Base-by-base conservation (phyloP, 805 yeast species). In the Myxozyma melibiosi region DNA sequence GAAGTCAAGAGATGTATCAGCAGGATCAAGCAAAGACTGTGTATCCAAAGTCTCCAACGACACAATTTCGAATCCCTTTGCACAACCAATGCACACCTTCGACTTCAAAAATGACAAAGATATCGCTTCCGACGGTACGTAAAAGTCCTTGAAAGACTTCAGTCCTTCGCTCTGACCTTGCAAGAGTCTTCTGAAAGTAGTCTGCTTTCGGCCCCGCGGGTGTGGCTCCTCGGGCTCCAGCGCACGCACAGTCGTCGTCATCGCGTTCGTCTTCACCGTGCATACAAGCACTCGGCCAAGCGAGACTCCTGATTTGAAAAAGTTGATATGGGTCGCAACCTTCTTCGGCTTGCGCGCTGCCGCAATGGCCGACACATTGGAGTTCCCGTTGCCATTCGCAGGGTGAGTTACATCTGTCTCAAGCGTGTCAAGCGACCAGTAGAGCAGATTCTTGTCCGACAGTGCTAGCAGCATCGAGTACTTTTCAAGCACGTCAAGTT, bases 1-100 rank as follows among this genome's bases (percentile, higher is more conserved):
- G 76, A 94, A 94, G 68, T 94, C 99, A 52, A 94, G 78, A 18
- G 97, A 90, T 0, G 98, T 95, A 69, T 94, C 99, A 0, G 98
- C 99, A n/a, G 96, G 97, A 74, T 94, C 98, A 66, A 94, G 77
- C 50, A 94, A 80, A 8, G 94, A 84, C 73, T 94, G 97, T 72
- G 88, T 90, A 58, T 84, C 88, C 57, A 88, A 86, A 51, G 86
- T 88, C 58, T 86, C 88, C 41, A 91, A 77, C 16, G 95, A 86
- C 35, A 94, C 90, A 67, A 94, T 90, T 74, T 94, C 98, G 76
- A 94, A 94, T 0, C 99, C 99, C 70, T 86, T 89, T 28, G 96
- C 85, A 68, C 99, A 94, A 25, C 99, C 99, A 63, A 94, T 87
- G 76, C 97, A 92, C 61, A 94, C 75, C 67, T 86, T 88, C 3